phyloP scores from a whole-genome alignment of 202 grass and related monocot species.

The Tripidium arundinaceum region DNA sequence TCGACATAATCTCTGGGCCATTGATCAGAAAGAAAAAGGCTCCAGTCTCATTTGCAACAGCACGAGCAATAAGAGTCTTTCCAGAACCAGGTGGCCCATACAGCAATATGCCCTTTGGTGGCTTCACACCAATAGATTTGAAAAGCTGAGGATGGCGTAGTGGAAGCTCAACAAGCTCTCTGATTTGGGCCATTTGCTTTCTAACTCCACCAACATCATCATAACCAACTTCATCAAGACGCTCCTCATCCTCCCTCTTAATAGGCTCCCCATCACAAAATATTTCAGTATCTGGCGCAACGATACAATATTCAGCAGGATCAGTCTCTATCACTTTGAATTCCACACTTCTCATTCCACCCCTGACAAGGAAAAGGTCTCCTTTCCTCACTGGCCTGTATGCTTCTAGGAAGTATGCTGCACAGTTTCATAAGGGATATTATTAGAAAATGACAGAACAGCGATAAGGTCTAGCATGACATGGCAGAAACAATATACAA shows the following conservation, averaged over 20 bases:
- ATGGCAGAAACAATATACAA: too few species aligned
- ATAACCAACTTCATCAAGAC: conserved; percentile 89
- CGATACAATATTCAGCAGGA: too few species aligned
- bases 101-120: conserved; percentile 88
- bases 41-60: conserved; percentile 92
- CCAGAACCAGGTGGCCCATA: conserved; percentile 91
- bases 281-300: too few species aligned
- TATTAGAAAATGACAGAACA: too few species aligned
- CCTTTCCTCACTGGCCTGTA: too few species aligned
- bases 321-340: too few species aligned
- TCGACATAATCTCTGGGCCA: conserved; percentile 88
- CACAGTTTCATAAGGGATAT: too few species aligned
- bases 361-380: too few species aligned
- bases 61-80: conserved; percentile 85
- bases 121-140: conserved; percentile 94
- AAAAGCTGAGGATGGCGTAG: conserved; percentile 85
- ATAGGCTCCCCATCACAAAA: too few species aligned
- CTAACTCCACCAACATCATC: conserved; percentile 95
- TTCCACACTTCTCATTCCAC: too few species aligned
- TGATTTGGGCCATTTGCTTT: conserved; percentile 93
- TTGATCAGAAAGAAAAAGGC: conserved; percentile 96
- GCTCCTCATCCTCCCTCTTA: conserved; percentile 92
- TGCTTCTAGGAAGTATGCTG: too few species aligned
- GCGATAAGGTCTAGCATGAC: too few species aligned
- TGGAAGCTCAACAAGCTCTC: conserved; percentile 91